Evolutionary conservation across 331 rosid genomes (phyloP).

Genomic region (Pyrus hybrid): DNA sequence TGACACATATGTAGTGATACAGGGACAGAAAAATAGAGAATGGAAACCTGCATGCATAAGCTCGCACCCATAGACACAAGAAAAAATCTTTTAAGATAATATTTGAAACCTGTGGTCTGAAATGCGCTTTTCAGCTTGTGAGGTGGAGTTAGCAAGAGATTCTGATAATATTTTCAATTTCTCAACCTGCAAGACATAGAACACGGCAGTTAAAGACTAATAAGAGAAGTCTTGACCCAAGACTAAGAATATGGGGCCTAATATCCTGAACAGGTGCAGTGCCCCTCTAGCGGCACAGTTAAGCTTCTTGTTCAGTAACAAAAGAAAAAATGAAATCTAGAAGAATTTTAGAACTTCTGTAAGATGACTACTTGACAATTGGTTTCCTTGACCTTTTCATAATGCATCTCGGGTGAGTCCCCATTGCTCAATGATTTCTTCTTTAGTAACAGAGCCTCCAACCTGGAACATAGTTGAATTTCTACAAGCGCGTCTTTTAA

Average conservation of each 20-base stretch:
- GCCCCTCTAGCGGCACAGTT: background rate
- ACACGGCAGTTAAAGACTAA: background rate
- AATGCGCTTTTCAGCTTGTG: constrained; percentile 75
- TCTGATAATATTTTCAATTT: constrained; percentile 71
- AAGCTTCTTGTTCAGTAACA: background rate
- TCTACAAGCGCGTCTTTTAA: constrained; percentile 45
- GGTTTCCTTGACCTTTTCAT: constrained; percentile 49
- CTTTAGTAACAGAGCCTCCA: constrained; percentile 66
- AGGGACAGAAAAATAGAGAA: background rate
- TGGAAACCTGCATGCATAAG: constrained; percentile 4
- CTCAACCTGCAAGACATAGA: constrained; percentile 51
- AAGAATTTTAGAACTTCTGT: background rate
- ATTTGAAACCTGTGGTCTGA: constrained; percentile 64
- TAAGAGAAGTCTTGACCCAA: background rate
- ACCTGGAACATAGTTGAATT: constrained; percentile 44
- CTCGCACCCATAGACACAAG: constrained; percentile 2
- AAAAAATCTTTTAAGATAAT: background rate
- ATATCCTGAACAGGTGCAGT: background rate
- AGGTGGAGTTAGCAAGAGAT: constrained; percentile 79
- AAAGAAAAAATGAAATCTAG: too few relatives aligned
- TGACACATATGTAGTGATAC: background rate
- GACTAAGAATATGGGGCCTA: background rate
- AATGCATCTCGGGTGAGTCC: constrained; percentile 56
- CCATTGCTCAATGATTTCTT: constrained; percentile 57
- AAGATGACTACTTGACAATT: too few relatives aligned